phyloP scores from a whole-genome alignment of 1,139 yeast species.

The Sugiyamaella novakii region DNA sequence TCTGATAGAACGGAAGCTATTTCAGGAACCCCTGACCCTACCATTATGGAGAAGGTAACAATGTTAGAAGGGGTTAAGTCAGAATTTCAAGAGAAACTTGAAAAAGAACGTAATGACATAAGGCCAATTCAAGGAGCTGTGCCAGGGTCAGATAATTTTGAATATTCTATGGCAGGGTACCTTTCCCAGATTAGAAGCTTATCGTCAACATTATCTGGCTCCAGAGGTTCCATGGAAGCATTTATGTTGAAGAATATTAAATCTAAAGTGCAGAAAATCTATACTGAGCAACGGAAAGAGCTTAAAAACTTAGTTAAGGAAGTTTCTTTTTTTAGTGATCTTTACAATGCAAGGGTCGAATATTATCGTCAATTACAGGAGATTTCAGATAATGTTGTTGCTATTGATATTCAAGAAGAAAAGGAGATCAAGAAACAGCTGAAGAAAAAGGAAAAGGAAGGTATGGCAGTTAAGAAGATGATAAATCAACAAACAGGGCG shows the following conservation, averaged over 20 bases:
- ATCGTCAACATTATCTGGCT: slow-evolving; percentile 6
- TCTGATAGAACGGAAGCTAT: slow-evolving; percentile 58
- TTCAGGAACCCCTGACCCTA: slow-evolving; percentile 39
- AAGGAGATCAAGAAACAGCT: slow-evolving; percentile 23
- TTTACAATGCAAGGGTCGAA: slow-evolving; percentile 75
- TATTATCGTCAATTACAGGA: slow-evolving; percentile 84
- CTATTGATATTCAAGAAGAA: slow-evolving; percentile 37
- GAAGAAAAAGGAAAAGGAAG: slow-evolving; percentile 26
- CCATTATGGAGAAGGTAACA: slow-evolving; percentile 22
- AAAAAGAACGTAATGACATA: slow-evolving; percentile 19
- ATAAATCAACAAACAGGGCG: slow-evolving; percentile 41
- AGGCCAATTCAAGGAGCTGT: slow-evolving; percentile 23
- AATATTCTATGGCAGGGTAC: slow-evolving; percentile 21
- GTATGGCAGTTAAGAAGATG: slow-evolving; percentile 22
- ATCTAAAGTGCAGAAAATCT: slow-evolving; percentile 31
- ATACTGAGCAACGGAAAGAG: slow-evolving; percentile 50
- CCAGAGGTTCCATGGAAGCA: slow-evolving; percentile 17
- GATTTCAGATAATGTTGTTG: slow-evolving; percentile 73
- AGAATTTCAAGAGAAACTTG: slow-evolving; percentile 26
- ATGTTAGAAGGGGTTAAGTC: slow-evolving; percentile 14
- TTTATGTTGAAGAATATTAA: slow-evolving; percentile 13
- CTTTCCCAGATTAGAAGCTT: slow-evolving; percentile 6
- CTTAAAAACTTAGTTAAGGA: slow-evolving; percentile 51
- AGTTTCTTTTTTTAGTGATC: slow-evolving; percentile 57
- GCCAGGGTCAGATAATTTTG: slow-evolving; percentile 18